A percentile compares a stretch with the other conserved stretches of the same genome.
Evolutionary conservation across 2,329 filamentous ascomycete species (phyloP).

Genomic region (Penicillium sp.): DNA sequence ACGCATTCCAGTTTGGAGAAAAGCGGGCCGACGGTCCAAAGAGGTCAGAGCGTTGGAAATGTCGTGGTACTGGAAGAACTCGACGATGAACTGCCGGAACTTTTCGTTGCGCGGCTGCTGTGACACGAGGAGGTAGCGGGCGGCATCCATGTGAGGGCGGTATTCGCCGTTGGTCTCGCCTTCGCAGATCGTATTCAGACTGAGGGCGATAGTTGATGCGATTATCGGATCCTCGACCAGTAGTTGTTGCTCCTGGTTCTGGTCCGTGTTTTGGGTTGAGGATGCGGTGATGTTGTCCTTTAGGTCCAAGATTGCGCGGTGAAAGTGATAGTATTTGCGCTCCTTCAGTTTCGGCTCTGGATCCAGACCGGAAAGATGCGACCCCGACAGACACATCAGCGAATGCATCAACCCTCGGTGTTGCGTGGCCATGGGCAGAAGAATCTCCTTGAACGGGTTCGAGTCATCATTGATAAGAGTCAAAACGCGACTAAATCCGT

Average conservation of each 20-base stretch:
- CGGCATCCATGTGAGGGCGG: conserved; percentile 70
- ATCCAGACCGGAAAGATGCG: conserved; percentile 57
- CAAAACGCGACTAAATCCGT: conserved; percentile 70
- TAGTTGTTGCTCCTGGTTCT: conserved; percentile 30
- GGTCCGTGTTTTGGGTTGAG: conserved; percentile 7
- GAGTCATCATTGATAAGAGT: conserved; percentile 74
- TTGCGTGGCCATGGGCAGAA: conserved; percentile 73
- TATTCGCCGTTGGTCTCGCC: conserved; percentile 64
- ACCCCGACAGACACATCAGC: conserved; percentile 74
- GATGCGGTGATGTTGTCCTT: conserved; percentile 38
- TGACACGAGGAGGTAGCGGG: conserved; percentile 63
- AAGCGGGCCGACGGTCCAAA: conserved; percentile 49
- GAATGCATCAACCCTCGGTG: conserved; percentile 87
- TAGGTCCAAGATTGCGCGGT: conserved; percentile 38
- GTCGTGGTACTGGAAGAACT: conserved; percentile 81
- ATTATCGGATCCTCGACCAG: conserved; percentile 56
- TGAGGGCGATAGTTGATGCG: conserved; percentile 56
- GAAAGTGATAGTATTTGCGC: conserved; percentile 53
- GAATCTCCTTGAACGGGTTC: conserved; percentile 79
- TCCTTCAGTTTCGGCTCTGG: conserved; percentile 49
- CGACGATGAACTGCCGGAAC: conserved; percentile 66
- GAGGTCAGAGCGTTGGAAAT: conserved; percentile 56
- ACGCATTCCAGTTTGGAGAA: conserved; percentile 50
- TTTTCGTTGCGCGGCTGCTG: conserved; percentile 58
- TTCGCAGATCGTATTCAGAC: conserved; percentile 57